These are phyloP conservation scores for Urtica urens DNA, from an alignment of 306 rosid species.

Conservation along the genomic window DNA sequence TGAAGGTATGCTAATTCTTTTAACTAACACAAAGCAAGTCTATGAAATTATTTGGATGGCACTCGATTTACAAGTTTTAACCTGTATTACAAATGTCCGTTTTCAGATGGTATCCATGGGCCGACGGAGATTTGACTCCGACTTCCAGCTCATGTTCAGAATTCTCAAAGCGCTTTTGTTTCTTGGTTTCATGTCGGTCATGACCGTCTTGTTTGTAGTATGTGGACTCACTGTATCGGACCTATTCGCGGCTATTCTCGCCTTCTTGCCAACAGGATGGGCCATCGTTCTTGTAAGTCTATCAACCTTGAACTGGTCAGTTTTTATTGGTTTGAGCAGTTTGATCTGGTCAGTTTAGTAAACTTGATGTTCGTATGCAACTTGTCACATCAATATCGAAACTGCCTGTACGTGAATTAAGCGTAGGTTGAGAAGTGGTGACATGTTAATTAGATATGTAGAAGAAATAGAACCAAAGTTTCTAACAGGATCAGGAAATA, in stretches of 20 bases:
- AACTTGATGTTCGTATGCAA: too few species aligned
- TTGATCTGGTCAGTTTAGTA: not conserved
- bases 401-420: too few species aligned
- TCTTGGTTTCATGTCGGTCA: conserved; percentile 81
- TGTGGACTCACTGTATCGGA: conserved; percentile 77
- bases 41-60: not conserved
- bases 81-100: too few species aligned
- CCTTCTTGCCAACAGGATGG: conserved; percentile 95
- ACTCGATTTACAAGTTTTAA: not conserved
- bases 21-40: not conserved
- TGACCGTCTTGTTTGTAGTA: conserved; percentile 77
- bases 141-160: conserved; percentile 87
- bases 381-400: too few species aligned
- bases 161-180: conserved; percentile 87
- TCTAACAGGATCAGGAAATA: too few species aligned
- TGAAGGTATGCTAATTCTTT: conserved; percentile 49
- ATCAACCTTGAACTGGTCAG: not conserved
- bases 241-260: conserved; percentile 74
- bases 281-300: conserved; percentile 68
- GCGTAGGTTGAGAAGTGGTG: too few species aligned
- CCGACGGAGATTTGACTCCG: conserved; percentile 74
- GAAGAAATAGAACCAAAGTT: too few species aligned
- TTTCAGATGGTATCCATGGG: conserved; percentile 87
- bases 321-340: not conserved
- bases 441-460: too few species aligned